phyloP scores from a whole-genome alignment of 305 asterid genomes.

The Solanum hybrid region DNA sequence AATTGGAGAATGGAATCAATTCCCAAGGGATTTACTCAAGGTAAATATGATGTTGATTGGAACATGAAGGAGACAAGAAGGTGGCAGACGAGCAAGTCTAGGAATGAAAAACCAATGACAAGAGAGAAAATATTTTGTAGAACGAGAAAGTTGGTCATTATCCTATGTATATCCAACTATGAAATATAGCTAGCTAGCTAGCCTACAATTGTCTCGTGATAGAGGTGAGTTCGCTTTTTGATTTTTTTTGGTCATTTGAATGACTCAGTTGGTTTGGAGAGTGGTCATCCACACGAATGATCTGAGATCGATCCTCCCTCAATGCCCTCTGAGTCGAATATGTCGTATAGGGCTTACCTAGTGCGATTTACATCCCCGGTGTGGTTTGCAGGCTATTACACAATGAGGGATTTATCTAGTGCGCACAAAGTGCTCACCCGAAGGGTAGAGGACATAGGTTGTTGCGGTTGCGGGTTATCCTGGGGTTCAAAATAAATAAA shows the following conservation, averaged over 20 bases:
- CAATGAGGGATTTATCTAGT: rapidly evolving
- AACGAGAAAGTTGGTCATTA: not conserved
- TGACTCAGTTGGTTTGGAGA: not conserved
- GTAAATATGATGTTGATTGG: not conserved
- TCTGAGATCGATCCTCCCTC: rapidly evolving
- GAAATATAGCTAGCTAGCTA: not conserved
- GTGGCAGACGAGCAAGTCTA: not conserved
- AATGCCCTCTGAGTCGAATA: rapidly evolving
- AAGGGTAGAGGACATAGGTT: too few species aligned
- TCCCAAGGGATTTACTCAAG: not conserved
- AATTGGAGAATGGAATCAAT: not conserved
- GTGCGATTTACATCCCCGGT: too few species aligned
- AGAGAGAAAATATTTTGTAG: not conserved
- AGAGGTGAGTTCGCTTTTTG: not conserved
- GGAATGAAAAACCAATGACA: not conserved
- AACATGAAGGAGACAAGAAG: not conserved
- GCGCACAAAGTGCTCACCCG: too few species aligned
- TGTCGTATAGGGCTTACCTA: too few species aligned
- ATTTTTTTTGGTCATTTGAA: too few species aligned
- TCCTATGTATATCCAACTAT: not conserved
- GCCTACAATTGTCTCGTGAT: not conserved
- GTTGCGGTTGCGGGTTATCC: too few species aligned
- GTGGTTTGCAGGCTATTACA: not conserved
- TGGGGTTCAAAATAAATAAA: too few species aligned
- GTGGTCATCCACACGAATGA: not conserved